These are phyloP conservation scores for Lasiosphaeriaceae sp. DNA, from an alignment of 495 filamentous ascomycete genomes.

Conservation along the genomic window DNA sequence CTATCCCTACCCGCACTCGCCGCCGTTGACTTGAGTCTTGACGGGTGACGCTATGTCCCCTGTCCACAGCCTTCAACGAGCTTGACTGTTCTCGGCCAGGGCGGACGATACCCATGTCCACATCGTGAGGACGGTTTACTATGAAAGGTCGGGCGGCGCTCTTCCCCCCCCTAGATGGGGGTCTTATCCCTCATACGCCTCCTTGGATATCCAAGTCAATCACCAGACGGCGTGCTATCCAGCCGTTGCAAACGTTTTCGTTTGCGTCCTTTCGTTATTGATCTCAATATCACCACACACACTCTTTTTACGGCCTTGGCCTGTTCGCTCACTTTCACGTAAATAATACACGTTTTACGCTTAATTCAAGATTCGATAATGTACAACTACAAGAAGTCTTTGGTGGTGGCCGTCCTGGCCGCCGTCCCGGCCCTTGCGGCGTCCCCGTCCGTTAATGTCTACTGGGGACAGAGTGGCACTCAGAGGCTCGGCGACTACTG, in stretches of 20 bases:
- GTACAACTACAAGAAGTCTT: conserved; percentile 32
- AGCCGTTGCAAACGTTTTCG: conserved; percentile 38
- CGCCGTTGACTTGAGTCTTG: too few relatives aligned
- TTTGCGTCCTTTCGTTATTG: conserved; percentile 48
- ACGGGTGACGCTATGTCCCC: too few relatives aligned
- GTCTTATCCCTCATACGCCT: conserved; percentile 15
- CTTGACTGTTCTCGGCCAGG: too few relatives aligned
- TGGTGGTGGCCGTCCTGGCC: conserved; percentile 23
- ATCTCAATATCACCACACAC: conserved; percentile 26
- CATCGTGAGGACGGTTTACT: conserved; percentile 2
- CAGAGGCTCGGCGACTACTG: conserved; percentile 28
- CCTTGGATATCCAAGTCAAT: conserved; percentile 27
- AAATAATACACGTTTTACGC: conserved; percentile 13
- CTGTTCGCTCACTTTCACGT: conserved; percentile 22
- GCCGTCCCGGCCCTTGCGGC: conserved; percentile 20
- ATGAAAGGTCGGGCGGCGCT: conserved; percentile 20
- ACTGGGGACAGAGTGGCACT: conserved; percentile 33
- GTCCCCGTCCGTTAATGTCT: conserved; percentile 28
- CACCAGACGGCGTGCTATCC: conserved; percentile 31
- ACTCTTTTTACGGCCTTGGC: conserved; percentile 34
- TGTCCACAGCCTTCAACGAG: too few relatives aligned
- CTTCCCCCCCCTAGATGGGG: conserved; percentile 6
- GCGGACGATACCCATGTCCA: not conserved
- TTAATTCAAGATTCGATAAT: conserved; percentile 27
- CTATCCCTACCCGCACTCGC: too few relatives aligned